Evolutionary conservation across 306 rosid genomes (phyloP).

Genomic region (Morella rubra): DNA sequence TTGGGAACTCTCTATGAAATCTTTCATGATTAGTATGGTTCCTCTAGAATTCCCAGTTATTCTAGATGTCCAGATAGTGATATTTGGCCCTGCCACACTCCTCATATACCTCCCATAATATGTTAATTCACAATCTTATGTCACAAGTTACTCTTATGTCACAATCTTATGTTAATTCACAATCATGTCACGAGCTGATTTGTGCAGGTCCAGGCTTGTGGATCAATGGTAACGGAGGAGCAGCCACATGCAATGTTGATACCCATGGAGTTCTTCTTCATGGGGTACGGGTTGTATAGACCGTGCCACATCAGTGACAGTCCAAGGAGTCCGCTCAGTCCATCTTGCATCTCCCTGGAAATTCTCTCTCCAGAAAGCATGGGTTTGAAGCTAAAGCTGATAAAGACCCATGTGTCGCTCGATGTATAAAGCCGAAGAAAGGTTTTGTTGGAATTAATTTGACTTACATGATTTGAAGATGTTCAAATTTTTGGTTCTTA

Average conservation of each 20-base stretch:
- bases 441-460: constrained; percentile 7
- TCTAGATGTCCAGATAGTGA: no score
- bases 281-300: constrained; percentile 82
- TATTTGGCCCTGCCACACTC: no score
- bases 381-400: constrained; percentile 92
- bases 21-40: no score
- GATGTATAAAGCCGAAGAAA: constrained; percentile 29
- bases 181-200: no score
- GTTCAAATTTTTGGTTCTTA: constrained; percentile 24
- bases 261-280: constrained; percentile 85
- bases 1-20: background rate
- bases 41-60: no score
- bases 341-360: constrained; percentile 87
- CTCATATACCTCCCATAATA: no score
- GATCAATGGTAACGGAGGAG: constrained; percentile 96
- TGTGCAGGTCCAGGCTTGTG: constrained; percentile 88
- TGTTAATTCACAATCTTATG: no score
- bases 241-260: constrained; percentile 95
- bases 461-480: constrained; percentile 26
- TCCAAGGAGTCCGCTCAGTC: constrained; percentile 81
- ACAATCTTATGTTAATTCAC: no score
- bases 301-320: constrained; percentile 66
- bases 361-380: constrained; percentile 96
- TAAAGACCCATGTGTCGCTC: constrained; percentile 65
- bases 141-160: no score